Conservation (phyloP, 2,329 filamentous ascomycete species). For the Neofusicoccum kwambonambiense region DNA sequence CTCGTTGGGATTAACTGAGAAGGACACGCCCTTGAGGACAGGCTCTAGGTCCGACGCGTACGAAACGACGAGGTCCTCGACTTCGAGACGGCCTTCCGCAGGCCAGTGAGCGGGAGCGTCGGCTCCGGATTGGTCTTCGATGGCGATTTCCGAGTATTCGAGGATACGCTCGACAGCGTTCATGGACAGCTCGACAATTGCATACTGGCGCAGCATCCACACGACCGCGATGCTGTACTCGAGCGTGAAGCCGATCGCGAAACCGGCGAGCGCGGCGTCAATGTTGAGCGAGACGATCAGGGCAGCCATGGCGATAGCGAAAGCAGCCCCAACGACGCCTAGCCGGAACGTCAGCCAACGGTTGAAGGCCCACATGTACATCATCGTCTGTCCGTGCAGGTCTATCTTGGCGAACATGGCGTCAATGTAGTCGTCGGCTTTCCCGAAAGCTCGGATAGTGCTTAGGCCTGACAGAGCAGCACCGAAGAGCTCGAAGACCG, state of each 20-base stretch:
- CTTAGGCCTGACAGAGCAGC: conserved; percentile 69
- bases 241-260: conserved; percentile 71
- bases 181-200: conserved; percentile 70
- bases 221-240: conserved; percentile 64
- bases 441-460: conserved; percentile 75
- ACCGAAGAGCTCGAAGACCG: conserved; percentile 78
- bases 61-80: conserved; percentile 68
- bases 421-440: conserved; percentile 60
- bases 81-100: conserved; percentile 67
- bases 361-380: conserved; percentile 70
- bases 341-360: conserved; percentile 76
- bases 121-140: conserved; percentile 53
- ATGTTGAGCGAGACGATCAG: conserved; percentile 64
- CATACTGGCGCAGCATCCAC: conserved; percentile 66
- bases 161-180: conserved; percentile 74
- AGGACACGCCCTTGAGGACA: conserved; percentile 68
- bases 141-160: conserved; percentile 67
- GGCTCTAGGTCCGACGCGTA: conserved; percentile 72
- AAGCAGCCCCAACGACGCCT: conserved; percentile 66
- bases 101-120: conserved; percentile 73
- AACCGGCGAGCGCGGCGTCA: conserved; percentile 70
- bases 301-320: conserved; percentile 63
- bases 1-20: conserved; percentile 65
- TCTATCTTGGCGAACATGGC: conserved; percentile 69
- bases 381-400: conserved; percentile 63